Percentiles rank a stretch among this genome's conserved stretches.
Conservation (phyloP, 1,284 basidiomycete genomes). For the Calocybe gambosa region DNA sequence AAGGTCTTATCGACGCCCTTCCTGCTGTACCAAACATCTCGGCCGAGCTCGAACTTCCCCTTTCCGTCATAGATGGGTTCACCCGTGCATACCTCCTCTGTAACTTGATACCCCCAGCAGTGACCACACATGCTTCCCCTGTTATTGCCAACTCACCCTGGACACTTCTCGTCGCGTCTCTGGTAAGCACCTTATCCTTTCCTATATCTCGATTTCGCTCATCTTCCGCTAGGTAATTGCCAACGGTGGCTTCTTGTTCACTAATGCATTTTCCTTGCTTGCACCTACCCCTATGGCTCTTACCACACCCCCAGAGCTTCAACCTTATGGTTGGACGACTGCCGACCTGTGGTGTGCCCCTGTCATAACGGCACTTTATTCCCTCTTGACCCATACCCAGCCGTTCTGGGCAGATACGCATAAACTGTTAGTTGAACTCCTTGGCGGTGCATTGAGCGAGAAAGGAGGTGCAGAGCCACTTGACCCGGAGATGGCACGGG, state of each 20-base stretch:
- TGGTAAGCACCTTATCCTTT: conserved; percentile 36
- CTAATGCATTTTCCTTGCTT: conserved; percentile 63
- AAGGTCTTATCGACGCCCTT: conserved; percentile 54
- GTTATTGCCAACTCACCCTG: conserved; percentile 58
- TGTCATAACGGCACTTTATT: conserved; percentile 55
- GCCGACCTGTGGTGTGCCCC: conserved; percentile 68
- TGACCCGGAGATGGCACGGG: conserved; percentile 58
- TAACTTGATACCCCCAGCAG: conserved; percentile 59
- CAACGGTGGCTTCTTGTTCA: conserved; percentile 70
- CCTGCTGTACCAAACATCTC: conserved; percentile 49
- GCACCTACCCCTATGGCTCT: conserved; percentile 56
- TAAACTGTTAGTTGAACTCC: conserved; percentile 34
- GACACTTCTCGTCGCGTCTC: conserved; percentile 60
- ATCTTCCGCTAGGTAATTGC: conserved; percentile 45
- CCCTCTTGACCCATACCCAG: conserved; percentile 67
- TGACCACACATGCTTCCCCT: conserved; percentile 44
- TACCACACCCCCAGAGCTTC: conserved; percentile 63
- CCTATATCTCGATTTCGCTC: background rate
- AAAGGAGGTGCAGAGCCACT: conserved; percentile 37
- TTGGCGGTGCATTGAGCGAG: conserved; percentile 25
- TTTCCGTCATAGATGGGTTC: conserved; percentile 62
- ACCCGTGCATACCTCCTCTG: conserved; percentile 68
- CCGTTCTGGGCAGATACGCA: conserved; percentile 64
- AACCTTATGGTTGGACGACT: conserved; percentile 69
- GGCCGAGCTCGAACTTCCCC: conserved; percentile 52